Evolutionary conservation across 768 basidiomycete genomes (phyloP).

Genomic region (Myochromella boudieri): DNA sequence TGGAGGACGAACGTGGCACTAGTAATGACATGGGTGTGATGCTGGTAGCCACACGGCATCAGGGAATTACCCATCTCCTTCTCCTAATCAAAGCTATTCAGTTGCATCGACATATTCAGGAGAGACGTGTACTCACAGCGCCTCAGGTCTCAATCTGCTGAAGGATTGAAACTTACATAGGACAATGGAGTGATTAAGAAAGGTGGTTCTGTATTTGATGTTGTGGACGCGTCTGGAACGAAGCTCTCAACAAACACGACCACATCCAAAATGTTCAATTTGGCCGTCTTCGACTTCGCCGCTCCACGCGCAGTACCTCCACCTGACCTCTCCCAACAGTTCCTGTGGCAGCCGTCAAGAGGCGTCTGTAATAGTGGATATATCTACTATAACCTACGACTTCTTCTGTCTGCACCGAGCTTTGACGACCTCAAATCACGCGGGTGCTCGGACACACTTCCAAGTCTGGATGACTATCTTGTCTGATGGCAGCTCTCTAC

Average conservation of each 20-base stretch:
- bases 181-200: too few relatives aligned
- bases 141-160: too few relatives aligned
- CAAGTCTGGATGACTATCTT: slow-evolving; percentile 20
- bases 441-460: slow-evolving; percentile 10
- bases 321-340: not conserved
- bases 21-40: too few relatives aligned
- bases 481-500: slow-evolving; percentile 56
- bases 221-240: slow-evolving; percentile 15
- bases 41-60: too few relatives aligned
- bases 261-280: slow-evolving; percentile 12
- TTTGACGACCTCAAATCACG: not conserved
- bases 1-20: too few relatives aligned
- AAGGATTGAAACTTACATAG: too few relatives aligned
- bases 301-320: slow-evolving; percentile 5
- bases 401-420: not conserved
- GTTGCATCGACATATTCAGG: too few relatives aligned
- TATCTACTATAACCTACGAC: not conserved
- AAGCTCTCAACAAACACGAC: slow-evolving; percentile 10
- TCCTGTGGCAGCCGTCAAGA: slow-evolving; percentile 9
- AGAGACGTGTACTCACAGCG: too few relatives aligned
- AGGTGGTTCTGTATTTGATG: not conserved
- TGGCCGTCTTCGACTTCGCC: slow-evolving; percentile 8
- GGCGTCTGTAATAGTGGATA: not conserved
- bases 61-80: too few relatives aligned
- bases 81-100: too few relatives aligned